Percentiles rank a stretch among this genome's conserved stretches.
Evolutionary conservation across 1,284 basidiomycete species (phyloP).

Genomic region (Athelia sp.): DNA sequence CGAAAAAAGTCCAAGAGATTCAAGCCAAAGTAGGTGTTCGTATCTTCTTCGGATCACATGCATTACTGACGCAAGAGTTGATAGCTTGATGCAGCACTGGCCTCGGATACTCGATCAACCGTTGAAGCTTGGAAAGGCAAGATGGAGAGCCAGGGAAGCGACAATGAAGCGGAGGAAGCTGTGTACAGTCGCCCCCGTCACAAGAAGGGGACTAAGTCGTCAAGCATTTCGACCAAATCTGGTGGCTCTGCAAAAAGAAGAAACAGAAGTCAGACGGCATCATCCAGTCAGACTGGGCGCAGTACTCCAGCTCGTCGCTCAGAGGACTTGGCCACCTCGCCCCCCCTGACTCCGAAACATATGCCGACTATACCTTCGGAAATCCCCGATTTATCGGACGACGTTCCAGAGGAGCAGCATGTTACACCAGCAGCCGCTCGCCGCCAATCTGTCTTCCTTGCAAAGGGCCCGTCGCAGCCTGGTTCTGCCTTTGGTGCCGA

Average conservation of each 20-base stretch:
- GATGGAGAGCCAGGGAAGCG: conserved; percentile 37
- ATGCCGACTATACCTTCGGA: conserved; percentile 12
- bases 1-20: conserved; percentile 77
- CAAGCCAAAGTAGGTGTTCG: conserved; percentile 64
- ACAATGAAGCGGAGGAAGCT: conserved; percentile 39
- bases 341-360: conserved; percentile 10
- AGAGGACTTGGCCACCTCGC: conserved; percentile 19
- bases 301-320: conserved; percentile 20
- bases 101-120: conserved; percentile 8
- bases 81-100: conserved; percentile 15
- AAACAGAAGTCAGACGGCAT: conserved; percentile 42
- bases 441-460: conserved; percentile 29
- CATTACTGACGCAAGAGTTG: conserved; percentile 45
- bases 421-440: conserved; percentile 30
- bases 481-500: conserved; percentile 42
- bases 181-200: conserved; percentile 28
- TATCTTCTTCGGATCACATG: conserved; percentile 57
- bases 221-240: too few species aligned
- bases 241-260: conserved; percentile 22
- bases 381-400: conserved; percentile 6
- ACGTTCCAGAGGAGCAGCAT: conserved; percentile 15
- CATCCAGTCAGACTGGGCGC: conserved; percentile 36
- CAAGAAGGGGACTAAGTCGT: conserved; percentile 22
- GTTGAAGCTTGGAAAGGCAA: conserved; percentile 29
- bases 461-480: conserved; percentile 37